Conservation (phyloP, 164 flowering plant species). For the Sextonia rubra region DNA sequence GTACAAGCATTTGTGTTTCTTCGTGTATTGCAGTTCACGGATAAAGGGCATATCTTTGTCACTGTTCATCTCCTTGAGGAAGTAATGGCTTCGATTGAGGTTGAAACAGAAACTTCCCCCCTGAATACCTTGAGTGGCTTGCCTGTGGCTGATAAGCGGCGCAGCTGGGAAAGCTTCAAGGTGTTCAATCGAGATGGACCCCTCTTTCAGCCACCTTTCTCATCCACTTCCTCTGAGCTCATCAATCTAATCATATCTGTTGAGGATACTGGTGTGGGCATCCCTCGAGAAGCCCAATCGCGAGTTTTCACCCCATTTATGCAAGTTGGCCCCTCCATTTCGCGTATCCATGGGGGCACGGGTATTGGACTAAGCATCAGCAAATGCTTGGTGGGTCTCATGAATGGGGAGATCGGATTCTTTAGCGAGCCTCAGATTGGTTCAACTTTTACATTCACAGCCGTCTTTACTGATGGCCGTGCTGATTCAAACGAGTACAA, state of each 20-base stretch:
- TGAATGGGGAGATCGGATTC: conserved; percentile 96
- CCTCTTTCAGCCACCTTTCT: conserved; percentile 12
- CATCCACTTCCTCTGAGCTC: conserved; percentile 33
- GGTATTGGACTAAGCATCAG: conserved; percentile 97
- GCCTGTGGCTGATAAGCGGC: conserved; percentile 66
- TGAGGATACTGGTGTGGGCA: conserved; percentile 94
- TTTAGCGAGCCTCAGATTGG: conserved; percentile 73
- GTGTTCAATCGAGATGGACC: conserved; percentile 42
- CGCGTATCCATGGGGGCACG: conserved; percentile 87
- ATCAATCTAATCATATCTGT: conserved; percentile 74
- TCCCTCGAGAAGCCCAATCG: conserved; percentile 78
- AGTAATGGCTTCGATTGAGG: conserved; percentile 44
- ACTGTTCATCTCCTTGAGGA: conserved; percentile 83
- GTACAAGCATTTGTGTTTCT: not conserved
- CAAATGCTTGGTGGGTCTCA: conserved; percentile 84
- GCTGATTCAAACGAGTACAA: conserved; percentile 30
- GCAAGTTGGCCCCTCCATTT: conserved; percentile 86
- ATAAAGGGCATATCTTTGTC: conserved; percentile 87
- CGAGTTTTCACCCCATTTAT: conserved; percentile 89
- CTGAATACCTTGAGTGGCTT: conserved; percentile 78
- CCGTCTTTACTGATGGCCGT: conserved; percentile 46
- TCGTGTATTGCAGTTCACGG: conserved; percentile 62
- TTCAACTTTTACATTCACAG: conserved; percentile 87
- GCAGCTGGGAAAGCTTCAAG: conserved; percentile 71
- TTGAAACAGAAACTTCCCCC: conserved; percentile 40